A percentile compares a stretch with the other conserved stretches of the same genome.
phyloP scores from a whole-genome alignment of 495 filamentous ascomycete genomes.

The Letharia columbiana region DNA sequence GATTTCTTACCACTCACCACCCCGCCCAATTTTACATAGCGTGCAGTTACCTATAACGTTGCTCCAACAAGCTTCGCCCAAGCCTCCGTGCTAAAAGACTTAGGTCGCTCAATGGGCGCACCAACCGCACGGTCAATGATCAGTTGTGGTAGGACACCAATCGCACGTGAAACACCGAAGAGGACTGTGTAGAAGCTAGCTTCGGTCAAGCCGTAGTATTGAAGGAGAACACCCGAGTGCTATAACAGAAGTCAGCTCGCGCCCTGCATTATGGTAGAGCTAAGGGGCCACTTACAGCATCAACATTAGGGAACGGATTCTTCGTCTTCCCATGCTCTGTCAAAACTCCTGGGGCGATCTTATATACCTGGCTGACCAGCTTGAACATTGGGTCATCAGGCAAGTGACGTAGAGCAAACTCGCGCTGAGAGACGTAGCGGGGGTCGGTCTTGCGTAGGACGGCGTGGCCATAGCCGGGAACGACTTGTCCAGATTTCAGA shows the following conservation, averaged over 20 bases:
- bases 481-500: conserved; percentile 88
- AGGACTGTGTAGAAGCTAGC: conserved; percentile 99
- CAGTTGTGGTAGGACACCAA: conserved; percentile 96
- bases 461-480: conserved; percentile 96
- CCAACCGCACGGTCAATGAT: conserved; percentile 99
- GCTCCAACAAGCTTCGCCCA: conserved; percentile 90
- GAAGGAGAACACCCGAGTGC: conserved; percentile 96
- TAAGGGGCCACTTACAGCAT: conserved; percentile 43
- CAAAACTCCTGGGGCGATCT: conserved; percentile 94
- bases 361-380: conserved; percentile 98
- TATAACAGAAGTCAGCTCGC: conserved; percentile 27
- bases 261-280: conserved; percentile 31
- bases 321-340: conserved; percentile 99
- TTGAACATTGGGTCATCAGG: conserved; percentile 98
- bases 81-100: conserved; percentile 94
- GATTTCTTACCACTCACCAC: background rate
- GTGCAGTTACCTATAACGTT: conserved; percentile 59
- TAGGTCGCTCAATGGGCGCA: conserved; percentile 61
- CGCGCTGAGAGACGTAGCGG: conserved; percentile 93
- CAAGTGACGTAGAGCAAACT: conserved; percentile 86
- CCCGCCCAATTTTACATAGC: background rate
- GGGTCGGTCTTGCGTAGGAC: conserved; percentile 99
- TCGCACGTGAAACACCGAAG: conserved; percentile 94
- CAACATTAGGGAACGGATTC: conserved; percentile 74
- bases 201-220: conserved; percentile 98